A percentile compares a stretch with the other conserved stretches of the same genome.
phyloP scores from a whole-genome alignment of 495 filamentous ascomycete genomes.

The Tuber melanosporum region DNA sequence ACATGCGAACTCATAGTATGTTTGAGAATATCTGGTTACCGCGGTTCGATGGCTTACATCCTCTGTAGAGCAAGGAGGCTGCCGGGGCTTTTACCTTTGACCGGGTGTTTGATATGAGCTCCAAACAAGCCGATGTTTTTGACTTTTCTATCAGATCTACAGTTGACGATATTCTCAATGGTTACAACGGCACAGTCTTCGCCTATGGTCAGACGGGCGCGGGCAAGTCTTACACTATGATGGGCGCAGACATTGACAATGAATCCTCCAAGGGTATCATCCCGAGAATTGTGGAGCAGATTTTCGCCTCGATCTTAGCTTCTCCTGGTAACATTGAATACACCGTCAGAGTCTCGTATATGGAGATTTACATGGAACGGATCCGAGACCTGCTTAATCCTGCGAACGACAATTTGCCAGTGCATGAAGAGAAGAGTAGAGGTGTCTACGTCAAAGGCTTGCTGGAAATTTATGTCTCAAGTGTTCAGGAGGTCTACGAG shows the following conservation, averaged over 20 bases:
- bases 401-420: conserved; percentile 88
- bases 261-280: conserved; percentile 85
- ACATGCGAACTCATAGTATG: conserved; percentile 81
- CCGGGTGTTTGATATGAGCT: conserved; percentile 89
- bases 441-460: conserved; percentile 97
- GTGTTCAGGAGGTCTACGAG: conserved; percentile 91
- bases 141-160: conserved; percentile 93
- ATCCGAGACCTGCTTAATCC: conserved; percentile 90
- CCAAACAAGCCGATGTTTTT: conserved; percentile 83
- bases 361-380: conserved; percentile 99
- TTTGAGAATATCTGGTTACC: conserved; percentile 20
- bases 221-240: conserved; percentile 99
- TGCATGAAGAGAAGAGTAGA: conserved; percentile 93
- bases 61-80: conserved; percentile 70
- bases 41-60: conserved; percentile 24
- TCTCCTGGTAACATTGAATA: conserved; percentile 95
- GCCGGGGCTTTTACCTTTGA: conserved; percentile 90
- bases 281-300: conserved; percentile 94
- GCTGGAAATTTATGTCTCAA: conserved; percentile 90
- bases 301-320: conserved; percentile 86
- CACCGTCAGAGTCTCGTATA: conserved; percentile 94
- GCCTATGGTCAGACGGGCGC: conserved; percentile 98
- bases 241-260: conserved; percentile 87
- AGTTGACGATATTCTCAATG: conserved; percentile 95
- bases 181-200: conserved; percentile 98